These are phyloP conservation scores for Orbilia blumenaviensis DNA, from an alignment of 2,329 filamentous ascomycete species.

Conservation along the genomic window DNA sequence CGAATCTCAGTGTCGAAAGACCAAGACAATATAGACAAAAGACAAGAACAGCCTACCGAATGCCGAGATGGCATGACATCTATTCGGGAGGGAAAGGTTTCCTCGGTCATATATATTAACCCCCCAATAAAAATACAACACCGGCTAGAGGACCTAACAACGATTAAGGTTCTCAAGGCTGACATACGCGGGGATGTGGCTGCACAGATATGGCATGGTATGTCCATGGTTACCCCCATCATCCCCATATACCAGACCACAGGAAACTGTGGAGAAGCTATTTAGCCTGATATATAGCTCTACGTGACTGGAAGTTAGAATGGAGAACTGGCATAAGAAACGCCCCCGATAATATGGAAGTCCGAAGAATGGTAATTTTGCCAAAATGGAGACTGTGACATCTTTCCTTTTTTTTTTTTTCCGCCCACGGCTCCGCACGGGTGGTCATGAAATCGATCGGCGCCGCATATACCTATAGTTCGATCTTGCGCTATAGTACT, in stretches of 20 bases:
- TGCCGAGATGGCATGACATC: background rate
- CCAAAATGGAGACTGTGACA: background rate
- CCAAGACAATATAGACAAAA: background rate
- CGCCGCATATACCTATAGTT: background rate
- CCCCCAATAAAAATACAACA: background rate
- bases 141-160: background rate
- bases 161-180: background rate
- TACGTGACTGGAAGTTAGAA: too few species aligned
- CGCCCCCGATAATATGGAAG: background rate
- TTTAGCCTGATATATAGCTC: background rate
- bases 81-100: background rate
- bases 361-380: slow-evolving; percentile 3
- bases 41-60: background rate
- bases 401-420: background rate
- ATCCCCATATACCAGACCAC: background rate
- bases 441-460: slow-evolving; percentile 5
- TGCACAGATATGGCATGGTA: background rate
- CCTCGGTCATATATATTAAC: background rate
- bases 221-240: slow-evolving; percentile 4
- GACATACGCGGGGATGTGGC: slow-evolving; percentile 6
- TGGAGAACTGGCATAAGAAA: too few species aligned
- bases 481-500: slow-evolving; percentile 1
- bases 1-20: background rate
- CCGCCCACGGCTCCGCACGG: background rate
- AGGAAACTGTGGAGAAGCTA: slow-evolving; percentile 2